phyloP scores from a whole-genome alignment of 202 grass and related monocot genomes.

The Dendrocalamus latiflorus region DNA sequence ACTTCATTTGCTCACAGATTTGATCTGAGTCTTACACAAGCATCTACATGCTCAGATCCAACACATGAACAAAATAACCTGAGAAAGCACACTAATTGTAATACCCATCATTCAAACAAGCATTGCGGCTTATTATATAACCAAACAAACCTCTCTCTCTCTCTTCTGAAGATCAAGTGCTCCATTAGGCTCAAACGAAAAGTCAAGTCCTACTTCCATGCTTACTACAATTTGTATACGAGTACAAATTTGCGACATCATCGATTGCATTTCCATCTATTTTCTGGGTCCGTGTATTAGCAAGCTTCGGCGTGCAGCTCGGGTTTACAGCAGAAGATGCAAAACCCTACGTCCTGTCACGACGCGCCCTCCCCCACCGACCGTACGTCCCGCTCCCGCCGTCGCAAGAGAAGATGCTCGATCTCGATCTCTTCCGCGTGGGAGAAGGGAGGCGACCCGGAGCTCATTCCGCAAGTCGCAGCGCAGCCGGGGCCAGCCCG shows the following conservation, averaged over 20 bases:
- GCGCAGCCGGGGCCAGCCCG: conserved; percentile 46
- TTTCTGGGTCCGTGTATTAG: too few relatives aligned
- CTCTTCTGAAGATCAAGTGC: neutral
- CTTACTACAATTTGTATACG: too few relatives aligned
- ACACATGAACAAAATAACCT: too few relatives aligned
- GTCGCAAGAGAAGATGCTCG: conserved; percentile 50
- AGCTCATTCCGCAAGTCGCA: conserved; percentile 70
- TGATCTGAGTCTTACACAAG: neutral
- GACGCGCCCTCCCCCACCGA: neutral
- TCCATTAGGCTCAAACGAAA: neutral
- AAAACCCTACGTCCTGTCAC: neutral
- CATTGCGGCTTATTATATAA: neutral
- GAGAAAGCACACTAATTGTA: too few relatives aligned
- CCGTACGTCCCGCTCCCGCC: neutral
- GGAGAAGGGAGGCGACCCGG: conserved; percentile 71
- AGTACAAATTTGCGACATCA: too few relatives aligned
- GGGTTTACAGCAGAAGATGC: neutral
- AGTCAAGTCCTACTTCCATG: too few relatives aligned
- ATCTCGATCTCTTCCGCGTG: conserved; percentile 68
- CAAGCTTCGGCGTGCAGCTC: too few relatives aligned
- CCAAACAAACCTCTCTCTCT: neutral
- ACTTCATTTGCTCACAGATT: neutral
- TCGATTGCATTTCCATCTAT: too few relatives aligned
- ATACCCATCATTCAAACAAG: neutral
- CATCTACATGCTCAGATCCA: neutral